These are phyloP conservation scores for Leishmania guyanensis DNA, from an alignment of 208 protist species.

Conservation along the genomic window DNA sequence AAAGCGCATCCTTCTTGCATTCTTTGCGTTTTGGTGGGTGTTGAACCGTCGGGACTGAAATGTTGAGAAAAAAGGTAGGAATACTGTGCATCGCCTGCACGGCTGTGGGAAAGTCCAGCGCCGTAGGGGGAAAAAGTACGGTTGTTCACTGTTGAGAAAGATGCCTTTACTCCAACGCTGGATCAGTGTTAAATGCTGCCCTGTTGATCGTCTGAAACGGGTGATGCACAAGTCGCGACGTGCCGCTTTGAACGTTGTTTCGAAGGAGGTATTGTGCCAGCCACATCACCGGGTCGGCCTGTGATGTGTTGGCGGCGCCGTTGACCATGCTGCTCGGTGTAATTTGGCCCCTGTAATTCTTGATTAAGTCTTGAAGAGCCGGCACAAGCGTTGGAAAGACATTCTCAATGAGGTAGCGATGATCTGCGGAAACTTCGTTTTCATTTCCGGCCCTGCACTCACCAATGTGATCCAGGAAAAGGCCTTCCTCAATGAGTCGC, in stretches of 20 bases:
- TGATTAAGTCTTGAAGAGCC: constrained; percentile 63
- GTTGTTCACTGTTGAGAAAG: background rate
- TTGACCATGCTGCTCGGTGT: constrained; percentile 9
- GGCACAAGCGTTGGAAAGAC: constrained; percentile 82
- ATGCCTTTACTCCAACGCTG: background rate
- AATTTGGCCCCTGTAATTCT: constrained; percentile 15
- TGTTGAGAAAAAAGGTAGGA: background rate
- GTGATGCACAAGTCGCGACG: constrained; percentile 45
- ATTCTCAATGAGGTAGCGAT: constrained; percentile 59
- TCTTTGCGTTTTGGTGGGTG: background rate
- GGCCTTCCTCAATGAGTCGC: constrained; percentile 69
- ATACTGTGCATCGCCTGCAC: background rate
- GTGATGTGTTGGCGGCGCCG: constrained; percentile 19
- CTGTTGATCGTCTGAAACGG: constrained; percentile 64
- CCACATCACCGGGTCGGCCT: constrained; percentile 65
- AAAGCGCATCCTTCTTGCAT: constrained; percentile 1
- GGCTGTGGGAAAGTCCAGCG: background rate
- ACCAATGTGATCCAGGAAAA: constrained; percentile 55
- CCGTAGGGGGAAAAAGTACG: background rate
- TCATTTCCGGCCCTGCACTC: constrained; percentile 11
- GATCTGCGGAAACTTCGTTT: constrained; percentile 29
- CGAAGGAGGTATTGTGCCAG: constrained; percentile 79
- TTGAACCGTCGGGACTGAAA: background rate
- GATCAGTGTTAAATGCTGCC: constrained; percentile 35
- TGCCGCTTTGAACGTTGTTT: constrained; percentile 57